Base-by-base conservation (phyloP, 306 rosid genomes). In the Boehmeria nivea region DNA sequence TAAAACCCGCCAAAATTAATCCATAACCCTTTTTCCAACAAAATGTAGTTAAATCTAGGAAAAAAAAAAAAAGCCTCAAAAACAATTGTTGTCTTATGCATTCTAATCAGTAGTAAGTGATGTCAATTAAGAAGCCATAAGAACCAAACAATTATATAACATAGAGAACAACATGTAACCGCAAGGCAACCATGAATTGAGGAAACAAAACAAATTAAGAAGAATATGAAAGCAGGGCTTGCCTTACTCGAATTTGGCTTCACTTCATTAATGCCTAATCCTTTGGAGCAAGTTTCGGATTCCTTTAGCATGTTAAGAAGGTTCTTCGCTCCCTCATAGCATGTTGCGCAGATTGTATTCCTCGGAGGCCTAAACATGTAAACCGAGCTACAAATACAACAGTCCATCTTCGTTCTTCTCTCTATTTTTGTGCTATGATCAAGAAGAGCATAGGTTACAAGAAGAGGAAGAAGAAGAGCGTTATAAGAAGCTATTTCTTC, bases 321-420 rank as follows among this genome's bases (percentile, higher is more conserved):
- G 80, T 46, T 76, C 54, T 63, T 78, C 6, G 95, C 95, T 61
- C 91, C 98, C 66, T 84, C 95, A 48, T 69, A 84, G 60, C 95
- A 90, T 15, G 82, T 40, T 38, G 69, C 83, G 19, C 95, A 90
- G 47, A 90, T 81, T 28, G 88, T 76, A 27, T 86, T 90, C 72
- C 97, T 82, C 1, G 94, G 97, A 31, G 94, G 86, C 86, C 97
- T 82, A 40, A 86, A 40, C 17, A 78, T 78, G 14, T 63, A 43
- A 81, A 83, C 66, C 31, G 95, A 59, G 42, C 84, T 76, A 46
- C 97, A 90, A 3, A 90, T 74, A 33, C 71, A 70, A 68, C 97
- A 90, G 53, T 90, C 95, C 97, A 90, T 85, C 6, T 38, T 42
- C 56, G 11, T 37, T 15, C 14, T 31, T 61, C 24, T 20, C 58